Base-by-base conservation (phyloP, 352 stramenopile genomes). In the Phytophthora constricta region DNA sequence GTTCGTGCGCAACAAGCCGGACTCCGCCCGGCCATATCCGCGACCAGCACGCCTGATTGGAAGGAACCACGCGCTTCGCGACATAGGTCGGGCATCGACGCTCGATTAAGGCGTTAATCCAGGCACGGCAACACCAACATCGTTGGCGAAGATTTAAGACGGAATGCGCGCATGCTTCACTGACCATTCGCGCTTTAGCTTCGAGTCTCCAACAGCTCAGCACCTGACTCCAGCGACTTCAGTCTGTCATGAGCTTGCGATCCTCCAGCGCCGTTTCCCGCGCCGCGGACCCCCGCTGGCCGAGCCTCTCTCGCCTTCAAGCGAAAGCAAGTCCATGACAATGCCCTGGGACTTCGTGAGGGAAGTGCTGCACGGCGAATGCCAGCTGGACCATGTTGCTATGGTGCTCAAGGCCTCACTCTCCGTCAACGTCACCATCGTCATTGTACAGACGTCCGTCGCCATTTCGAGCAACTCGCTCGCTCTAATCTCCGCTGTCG, bases 401-500 rank as follows among this genome's bases (percentile, higher is more conserved):
- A 52, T 83, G 5, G 71, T 81, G 22, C 76, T 92, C 31, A 76
- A 84, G 68, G 58, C 81, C 4, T 92, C 84, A 31, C 70, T 92
- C 7, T 60, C 37, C 39, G 90, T 80, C 3, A 92, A 90, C 70
- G 71, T 92, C 43, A 31, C 78, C 39, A 90, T 92, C 55, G 83
- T 92, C 33, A 53, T 86, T n/a, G 68, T 78, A 43, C 90, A 90
- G 84, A 84, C 80, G 4, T 74, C 90, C 5, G 82, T 97, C 20
- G 84, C 77, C 26, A 77, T 92, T 55, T 57, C 73, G 39, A 97
- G 89, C 31, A 70, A 91, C 17, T 98, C 90, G 47, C 79, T 98
- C 43, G 93, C 90, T 14, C 79, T 98, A 31, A 79, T 98, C 47
- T 97, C 93, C 1, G 89, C 95, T 1, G 72, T 98, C 28, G 78